Conservation (phyloP, 2,329 filamentous ascomycete species). For the Fusarium sororula region DNA sequence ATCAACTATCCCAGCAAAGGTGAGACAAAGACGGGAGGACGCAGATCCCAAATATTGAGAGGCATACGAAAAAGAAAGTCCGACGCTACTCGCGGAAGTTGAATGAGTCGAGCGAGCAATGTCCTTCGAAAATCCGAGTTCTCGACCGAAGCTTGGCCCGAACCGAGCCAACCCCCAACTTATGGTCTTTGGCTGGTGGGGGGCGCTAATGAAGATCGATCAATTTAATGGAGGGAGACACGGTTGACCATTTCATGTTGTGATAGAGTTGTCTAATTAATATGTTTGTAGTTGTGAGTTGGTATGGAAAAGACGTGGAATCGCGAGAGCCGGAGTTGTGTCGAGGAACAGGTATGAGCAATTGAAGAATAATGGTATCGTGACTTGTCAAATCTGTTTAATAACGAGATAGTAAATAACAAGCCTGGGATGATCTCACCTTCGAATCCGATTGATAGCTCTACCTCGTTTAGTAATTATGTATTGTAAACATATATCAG, state of each 20-base stretch:
- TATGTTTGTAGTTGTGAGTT: neutral
- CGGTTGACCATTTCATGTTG: neutral
- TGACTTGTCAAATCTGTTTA: neutral
- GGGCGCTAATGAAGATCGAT: conserved; percentile 2
- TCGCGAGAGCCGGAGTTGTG: neutral
- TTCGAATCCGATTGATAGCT: neutral
- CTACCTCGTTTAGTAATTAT: conserved; percentile 12
- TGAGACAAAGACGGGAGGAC: conserved; percentile 1
- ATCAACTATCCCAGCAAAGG: neutral
- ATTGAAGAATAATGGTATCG: neutral
- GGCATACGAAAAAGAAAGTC: neutral
- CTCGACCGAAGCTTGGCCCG: conserved; percentile 21
- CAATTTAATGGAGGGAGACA: neutral
- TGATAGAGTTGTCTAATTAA: neutral
- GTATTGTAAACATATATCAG: conserved; percentile 10
- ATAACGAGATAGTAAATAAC: neutral
- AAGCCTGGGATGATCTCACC: neutral
- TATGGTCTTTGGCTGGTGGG: neutral
- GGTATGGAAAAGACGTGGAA: neutral
- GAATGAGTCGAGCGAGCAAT: neutral
- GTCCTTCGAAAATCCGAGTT: conserved; percentile 23
- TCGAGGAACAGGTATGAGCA: neutral
- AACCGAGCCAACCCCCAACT: conserved; percentile 23
- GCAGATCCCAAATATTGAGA: neutral
- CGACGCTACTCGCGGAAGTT: conserved; percentile 6